Evolutionary conservation across 257 asterid genomes (phyloP).

Genomic region (Forsythia suspensa): DNA sequence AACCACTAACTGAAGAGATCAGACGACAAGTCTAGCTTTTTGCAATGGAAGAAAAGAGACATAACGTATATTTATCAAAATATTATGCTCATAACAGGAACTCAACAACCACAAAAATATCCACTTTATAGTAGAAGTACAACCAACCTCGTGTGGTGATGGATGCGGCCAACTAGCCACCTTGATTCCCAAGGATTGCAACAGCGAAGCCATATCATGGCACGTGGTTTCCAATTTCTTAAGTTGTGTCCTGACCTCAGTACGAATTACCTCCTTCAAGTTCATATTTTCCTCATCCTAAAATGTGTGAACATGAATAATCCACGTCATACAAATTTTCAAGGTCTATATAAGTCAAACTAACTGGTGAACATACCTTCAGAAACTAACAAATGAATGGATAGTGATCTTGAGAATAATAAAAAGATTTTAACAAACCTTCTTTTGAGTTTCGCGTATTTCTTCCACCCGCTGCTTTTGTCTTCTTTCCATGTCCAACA

Average conservation of each 20-base stretch:
- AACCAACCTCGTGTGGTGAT: slow-evolving; percentile 59
- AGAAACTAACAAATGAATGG: slow-evolving; percentile 10
- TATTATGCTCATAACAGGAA: background rate
- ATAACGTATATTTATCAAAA: background rate
- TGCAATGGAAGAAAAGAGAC: background rate
- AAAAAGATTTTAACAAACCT: slow-evolving; percentile 47
- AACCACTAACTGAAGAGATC: background rate
- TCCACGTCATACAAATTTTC: slow-evolving; percentile 1
- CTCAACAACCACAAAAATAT: background rate
- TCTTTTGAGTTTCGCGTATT: slow-evolving; percentile 71
- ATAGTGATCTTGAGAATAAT: background rate
- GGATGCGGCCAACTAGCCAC: slow-evolving; percentile 57
- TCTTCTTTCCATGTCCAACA: slow-evolving; percentile 90
- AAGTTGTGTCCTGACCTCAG: slow-evolving; percentile 63
- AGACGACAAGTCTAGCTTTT: background rate
- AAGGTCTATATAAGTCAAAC: background rate
- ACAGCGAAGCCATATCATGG: slow-evolving; percentile 66
- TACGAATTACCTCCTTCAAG: slow-evolving; percentile 75
- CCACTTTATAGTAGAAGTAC: background rate
- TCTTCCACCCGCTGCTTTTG: slow-evolving; percentile 88
- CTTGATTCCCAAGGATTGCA: slow-evolving; percentile 58
- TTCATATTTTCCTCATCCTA: slow-evolving; percentile 90
- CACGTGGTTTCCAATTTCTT: slow-evolving; percentile 55
- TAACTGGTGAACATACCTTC: slow-evolving; percentile 17
- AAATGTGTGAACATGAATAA: slow-evolving; percentile 18